Evolutionary conservation across 108 stramenopile genomes (phyloP), one percentile per base, ranked within the genome.

Genomic region (Stephanodiscus minutulus): DNA sequence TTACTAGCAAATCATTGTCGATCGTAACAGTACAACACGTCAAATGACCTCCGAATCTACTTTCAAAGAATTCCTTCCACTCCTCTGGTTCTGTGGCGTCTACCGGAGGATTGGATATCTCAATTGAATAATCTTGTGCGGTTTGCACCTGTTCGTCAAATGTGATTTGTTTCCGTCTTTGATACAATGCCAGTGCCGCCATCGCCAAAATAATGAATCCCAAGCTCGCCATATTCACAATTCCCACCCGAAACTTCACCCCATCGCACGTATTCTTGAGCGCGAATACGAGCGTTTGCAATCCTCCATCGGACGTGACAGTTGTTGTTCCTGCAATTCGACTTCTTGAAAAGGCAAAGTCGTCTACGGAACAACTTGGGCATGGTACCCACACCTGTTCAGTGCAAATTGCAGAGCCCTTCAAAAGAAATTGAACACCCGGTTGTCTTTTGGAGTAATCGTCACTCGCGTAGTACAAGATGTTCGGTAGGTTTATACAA

Each of bases 61-160:
- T 77, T 25, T 86, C 52, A 69, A 94, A 94, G 77, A 91, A 96
- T 18, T 76, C 44, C 29, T 65, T 74, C 94, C 94, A 97, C 78
- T 95, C 94, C 33, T 91, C 86, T 5, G 94, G 92, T 72, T 90
- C 79, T 20, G 74, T 81, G 24, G 96, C 96, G 84, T 92, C 88
- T 0, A 49, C 68, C 20, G 89, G 87, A 43, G 96, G 96, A 75
- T 97, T 94, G 10, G 36, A 56, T 20, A 97, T 76, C 47, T 82
- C 79, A 64, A 97, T 82, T 17, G 91, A 89, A 79, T 97, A 97
- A 83, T 97, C 96, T 64, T 95, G 92, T 9, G 94, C 90, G 8
- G 96, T 97, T 56, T 95, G 93, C 61, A 89, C 90, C 33, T 92
- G 90, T 70, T 91, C 93, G 66, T 96, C 91, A 27, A 88, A 86